Evolutionary conservation across 805 yeast genomes (phyloP), one percentile per base, ranked within the genome.

Genomic region (Priceomyces castillae): DNA sequence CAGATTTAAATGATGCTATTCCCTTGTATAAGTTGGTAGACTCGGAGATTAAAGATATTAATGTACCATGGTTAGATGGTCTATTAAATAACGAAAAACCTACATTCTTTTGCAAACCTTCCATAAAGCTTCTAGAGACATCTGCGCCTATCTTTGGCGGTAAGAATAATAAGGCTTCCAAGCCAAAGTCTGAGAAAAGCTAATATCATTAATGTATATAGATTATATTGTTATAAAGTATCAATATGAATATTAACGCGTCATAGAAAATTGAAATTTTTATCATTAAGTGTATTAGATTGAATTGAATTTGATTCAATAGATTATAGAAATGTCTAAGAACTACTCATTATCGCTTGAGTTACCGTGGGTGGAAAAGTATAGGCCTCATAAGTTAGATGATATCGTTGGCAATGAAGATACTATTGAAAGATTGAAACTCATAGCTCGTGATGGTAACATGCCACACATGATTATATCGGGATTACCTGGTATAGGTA

Each of bases 401-500:
- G 98, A 94, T 56, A 84, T 94, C 19, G 98, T 92, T 9, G 99
- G 99, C 7, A 94, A 94, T 56, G 83, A 78, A 43, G 98, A 90
- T 48, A 92, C 98, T 3, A 77, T 94, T 3, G 89, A 84, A 47
- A 76, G 97, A 30, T 73, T 94, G 42, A 79, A 84, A 55, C 78
- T 88, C 47, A 90, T 94, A 40, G 96, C 95, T 4, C 67, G 77
- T 38, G 96, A 90, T 56, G 99, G 99, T 25, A 94, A 94, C 65
- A 85, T 94, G 88, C 98, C 99, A 1, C 97, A 94, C 65, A 73
- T 94, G 78, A 90, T 94, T 54, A 86, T 94, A 36, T 84, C 94
- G n/a, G 96, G 99, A 2, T 69, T 89, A 37, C 99, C 99, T 2
- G 99, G 99, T 53, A 92, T 94, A 43, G 99, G 99, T 34, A 94